Percentiles rank a stretch among this genome's conserved stretches.
These are phyloP conservation scores for Abrus pulchellus DNA, from an alignment of 306 rosid species.

Conservation along the genomic window DNA sequence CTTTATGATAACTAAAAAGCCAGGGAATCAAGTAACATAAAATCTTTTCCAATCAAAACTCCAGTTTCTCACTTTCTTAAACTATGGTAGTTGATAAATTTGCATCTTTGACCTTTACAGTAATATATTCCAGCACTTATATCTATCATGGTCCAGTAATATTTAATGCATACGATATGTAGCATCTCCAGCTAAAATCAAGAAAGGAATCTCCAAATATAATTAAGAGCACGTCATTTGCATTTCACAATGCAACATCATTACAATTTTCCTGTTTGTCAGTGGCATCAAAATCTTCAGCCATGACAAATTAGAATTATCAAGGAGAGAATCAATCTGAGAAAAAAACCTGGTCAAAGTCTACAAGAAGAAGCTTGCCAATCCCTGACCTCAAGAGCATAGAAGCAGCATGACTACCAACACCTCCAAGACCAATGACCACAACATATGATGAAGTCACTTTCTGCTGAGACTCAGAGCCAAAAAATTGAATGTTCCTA, in stretches of 20 bases:
- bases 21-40: not conserved
- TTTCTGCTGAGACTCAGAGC: slow-evolving; percentile 78
- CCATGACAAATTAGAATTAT: not conserved
- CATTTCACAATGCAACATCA: slow-evolving; percentile 9
- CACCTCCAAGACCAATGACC: slow-evolving; percentile 99
- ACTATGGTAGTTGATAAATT: slow-evolving; percentile 8
- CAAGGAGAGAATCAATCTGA: slow-evolving; percentile 24
- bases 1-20: slow-evolving; percentile 13
- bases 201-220: slow-evolving; percentile 14
- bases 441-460: slow-evolving; percentile 90
- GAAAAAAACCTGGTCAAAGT: slow-evolving; percentile 90
- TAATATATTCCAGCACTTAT: not conserved
- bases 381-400: slow-evolving; percentile 95
- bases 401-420: slow-evolving; percentile 95
- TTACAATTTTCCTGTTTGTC: not conserved
- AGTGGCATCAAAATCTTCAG: slow-evolving; percentile 34
- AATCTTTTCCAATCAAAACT: slow-evolving; percentile 29
- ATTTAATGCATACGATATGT: slow-evolving; percentile 4
- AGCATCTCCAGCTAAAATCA: slow-evolving; percentile 7
- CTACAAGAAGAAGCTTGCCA: slow-evolving; percentile 96
- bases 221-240: slow-evolving; percentile 34
- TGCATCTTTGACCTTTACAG: slow-evolving; percentile 13
- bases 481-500: slow-evolving; percentile 95
- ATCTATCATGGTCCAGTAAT: not conserved
- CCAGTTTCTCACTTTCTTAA: slow-evolving; percentile 32